Evolutionary conservation across 2,329 filamentous ascomycete genomes (phyloP).

Genomic region (Fusarium musae): DNA sequence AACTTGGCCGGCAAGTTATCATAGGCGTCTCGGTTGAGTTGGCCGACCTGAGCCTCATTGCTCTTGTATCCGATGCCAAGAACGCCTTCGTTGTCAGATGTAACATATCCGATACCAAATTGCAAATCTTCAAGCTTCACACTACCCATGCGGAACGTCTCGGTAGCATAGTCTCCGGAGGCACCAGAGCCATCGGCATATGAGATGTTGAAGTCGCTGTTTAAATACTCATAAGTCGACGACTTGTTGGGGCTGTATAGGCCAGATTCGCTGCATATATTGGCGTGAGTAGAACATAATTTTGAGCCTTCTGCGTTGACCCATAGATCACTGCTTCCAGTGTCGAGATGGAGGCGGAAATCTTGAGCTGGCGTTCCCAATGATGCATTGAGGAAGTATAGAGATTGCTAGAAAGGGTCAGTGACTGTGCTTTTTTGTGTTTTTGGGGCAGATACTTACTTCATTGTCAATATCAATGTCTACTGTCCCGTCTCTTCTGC

Average conservation of each 20-base stretch:
- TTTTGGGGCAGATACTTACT: conserved; percentile 51
- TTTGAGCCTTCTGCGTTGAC: conserved; percentile 72
- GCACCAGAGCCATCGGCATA: conserved; percentile 87
- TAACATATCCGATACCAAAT: conserved; percentile 78
- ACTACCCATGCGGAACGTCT: conserved; percentile 72
- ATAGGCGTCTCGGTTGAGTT: conserved; percentile 66
- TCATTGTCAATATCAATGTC: conserved; percentile 65
- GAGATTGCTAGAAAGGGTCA: conserved; percentile 59
- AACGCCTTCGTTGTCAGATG: conserved; percentile 73
- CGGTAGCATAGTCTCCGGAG: conserved; percentile 81
- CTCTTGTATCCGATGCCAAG: conserved; percentile 83
- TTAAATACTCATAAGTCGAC: conserved; percentile 79
- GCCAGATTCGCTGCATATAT: conserved; percentile 70
- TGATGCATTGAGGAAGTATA: conserved; percentile 72
- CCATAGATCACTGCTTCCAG: conserved; percentile 76
- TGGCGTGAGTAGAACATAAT: conserved; percentile 62
- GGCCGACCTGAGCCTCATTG: conserved; percentile 80
- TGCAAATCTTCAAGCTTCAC: conserved; percentile 67
- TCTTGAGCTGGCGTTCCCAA: conserved; percentile 70
- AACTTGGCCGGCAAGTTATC: conserved; percentile 76
- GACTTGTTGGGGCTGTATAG: conserved; percentile 77
- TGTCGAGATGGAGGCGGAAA: conserved; percentile 71
- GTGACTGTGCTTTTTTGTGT: background rate
- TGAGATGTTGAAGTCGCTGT: conserved; percentile 84
- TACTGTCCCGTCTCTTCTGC: conserved; percentile 56